These are phyloP conservation scores for Talaromyces sp. DNA, from an alignment of 2,329 filamentous ascomycete genomes.

Conservation along the genomic window DNA sequence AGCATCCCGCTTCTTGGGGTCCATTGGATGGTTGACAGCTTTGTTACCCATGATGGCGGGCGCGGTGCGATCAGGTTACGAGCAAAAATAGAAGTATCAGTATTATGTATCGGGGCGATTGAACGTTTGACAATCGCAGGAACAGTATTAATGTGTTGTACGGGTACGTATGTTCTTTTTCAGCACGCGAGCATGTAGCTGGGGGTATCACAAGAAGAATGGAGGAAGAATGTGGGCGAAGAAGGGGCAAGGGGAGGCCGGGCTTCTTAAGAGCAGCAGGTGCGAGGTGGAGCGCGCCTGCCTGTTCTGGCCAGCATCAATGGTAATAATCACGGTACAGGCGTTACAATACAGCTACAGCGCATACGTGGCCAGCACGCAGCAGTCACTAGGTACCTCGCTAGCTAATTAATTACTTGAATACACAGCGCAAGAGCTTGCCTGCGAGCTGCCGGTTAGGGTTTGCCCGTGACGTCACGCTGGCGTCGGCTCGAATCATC, in stretches of 20 bases:
- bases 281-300: not conserved
- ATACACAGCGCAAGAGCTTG: not conserved
- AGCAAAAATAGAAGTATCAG: not conserved
- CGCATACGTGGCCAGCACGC: too few relatives aligned
- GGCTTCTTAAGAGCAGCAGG: not conserved
- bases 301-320: not conserved
- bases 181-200: not conserved
- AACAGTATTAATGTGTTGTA: not conserved
- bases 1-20: slow-evolving; percentile 70
- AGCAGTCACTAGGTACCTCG: too few relatives aligned
- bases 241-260: not conserved
- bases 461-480: slow-evolving; percentile 7
- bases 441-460: not conserved
- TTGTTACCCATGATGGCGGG: slow-evolving; percentile 11
- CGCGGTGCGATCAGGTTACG: not conserved
- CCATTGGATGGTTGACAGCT: slow-evolving; percentile 65
- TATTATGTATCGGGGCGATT: not conserved
- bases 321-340: not conserved
- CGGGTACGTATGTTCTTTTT: not conserved
- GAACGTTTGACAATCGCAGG: too few relatives aligned
- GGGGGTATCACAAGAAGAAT: slow-evolving; percentile 11
- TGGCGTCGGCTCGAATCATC: not conserved
- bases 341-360: not conserved
- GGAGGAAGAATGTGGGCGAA: not conserved
- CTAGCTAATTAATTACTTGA: not conserved